A percentile compares a stretch with the other conserved stretches of the same genome.
These are phyloP conservation scores for Cnidoscolus chayamansa DNA, from an alignment of 441 rosid species.

Conservation along the genomic window DNA sequence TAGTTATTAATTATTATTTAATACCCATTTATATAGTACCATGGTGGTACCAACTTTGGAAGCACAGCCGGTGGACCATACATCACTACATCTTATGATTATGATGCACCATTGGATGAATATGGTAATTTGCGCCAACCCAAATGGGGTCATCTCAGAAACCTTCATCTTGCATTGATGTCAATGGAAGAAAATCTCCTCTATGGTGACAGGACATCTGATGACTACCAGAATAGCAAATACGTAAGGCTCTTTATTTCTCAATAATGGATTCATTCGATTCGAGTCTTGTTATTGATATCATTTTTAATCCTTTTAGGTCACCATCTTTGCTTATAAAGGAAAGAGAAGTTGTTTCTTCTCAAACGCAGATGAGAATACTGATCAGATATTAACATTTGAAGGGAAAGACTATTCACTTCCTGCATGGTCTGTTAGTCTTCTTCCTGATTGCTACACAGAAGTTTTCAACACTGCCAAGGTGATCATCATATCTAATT, in stretches of 20 bases:
- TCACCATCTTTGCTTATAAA: conserved; percentile 36
- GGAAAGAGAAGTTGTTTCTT: conserved; percentile 57
- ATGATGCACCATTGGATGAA: conserved; percentile 75
- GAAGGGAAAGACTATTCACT: conserved; percentile 30
- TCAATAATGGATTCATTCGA: no score
- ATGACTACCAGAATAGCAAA: conserved; percentile 14
- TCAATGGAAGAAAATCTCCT: conserved; percentile 47
- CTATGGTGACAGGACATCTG: conserved; percentile 33
- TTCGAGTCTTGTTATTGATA: no score
- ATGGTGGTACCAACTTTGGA: conserved; percentile 82
- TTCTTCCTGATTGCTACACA: conserved; percentile 45
- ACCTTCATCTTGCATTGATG: conserved; percentile 47
- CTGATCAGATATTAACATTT: conserved; percentile 34
- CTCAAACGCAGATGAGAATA: conserved; percentile 31
- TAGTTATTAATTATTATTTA: neutral
- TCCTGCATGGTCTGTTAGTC: conserved; percentile 62
- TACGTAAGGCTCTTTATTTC: neutral
- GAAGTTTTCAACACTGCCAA: conserved; percentile 54
- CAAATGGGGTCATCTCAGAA: conserved; percentile 63
- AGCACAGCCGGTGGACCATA: conserved; percentile 64
- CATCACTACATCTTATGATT: conserved; percentile 63
- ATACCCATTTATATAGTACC: conserved; percentile 41
- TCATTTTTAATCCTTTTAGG: conserved; percentile 25
- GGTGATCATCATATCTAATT: conserved; percentile 24
- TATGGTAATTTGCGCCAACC: conserved; percentile 64